Evolutionary conservation across 441 rosid genomes (phyloP).

Genomic region (Corymbia calophylla): DNA sequence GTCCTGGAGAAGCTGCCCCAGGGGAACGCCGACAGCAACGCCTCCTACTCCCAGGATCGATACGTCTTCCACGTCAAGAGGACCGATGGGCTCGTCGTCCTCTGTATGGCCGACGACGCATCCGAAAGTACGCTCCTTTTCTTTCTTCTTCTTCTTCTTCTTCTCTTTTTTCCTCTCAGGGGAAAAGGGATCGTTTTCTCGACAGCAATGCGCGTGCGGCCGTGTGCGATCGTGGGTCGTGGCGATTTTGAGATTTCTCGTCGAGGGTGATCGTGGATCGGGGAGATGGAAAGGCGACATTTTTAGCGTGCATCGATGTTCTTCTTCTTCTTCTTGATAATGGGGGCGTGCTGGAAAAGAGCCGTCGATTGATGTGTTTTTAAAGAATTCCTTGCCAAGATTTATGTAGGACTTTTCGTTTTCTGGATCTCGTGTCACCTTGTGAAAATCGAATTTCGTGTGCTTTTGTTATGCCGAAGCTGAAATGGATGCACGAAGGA

Average conservation of each 20-base stretch:
- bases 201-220: background rate
- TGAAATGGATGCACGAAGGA: background rate
- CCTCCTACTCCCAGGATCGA: conserved; percentile 88
- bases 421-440: background rate
- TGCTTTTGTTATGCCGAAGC: background rate
- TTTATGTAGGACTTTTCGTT: background rate
- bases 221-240: background rate
- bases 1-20: conserved; percentile 62
- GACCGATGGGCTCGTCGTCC: conserved; percentile 89
- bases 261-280: background rate
- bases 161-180: background rate
- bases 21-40: conserved; percentile 62
- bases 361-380: background rate
- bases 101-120: conserved; percentile 90
- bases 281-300: background rate
- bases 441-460: background rate
- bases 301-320: background rate
- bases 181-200: background rate
- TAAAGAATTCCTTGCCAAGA: background rate
- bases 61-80: conserved; percentile 84
- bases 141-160: background rate
- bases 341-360: background rate
- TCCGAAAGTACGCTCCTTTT: conserved; percentile 52
- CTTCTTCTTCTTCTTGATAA: background rate
- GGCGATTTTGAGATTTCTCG: background rate